phyloP scores from a whole-genome alignment of 345 rosid species.

The Lenwebbia sp. region DNA sequence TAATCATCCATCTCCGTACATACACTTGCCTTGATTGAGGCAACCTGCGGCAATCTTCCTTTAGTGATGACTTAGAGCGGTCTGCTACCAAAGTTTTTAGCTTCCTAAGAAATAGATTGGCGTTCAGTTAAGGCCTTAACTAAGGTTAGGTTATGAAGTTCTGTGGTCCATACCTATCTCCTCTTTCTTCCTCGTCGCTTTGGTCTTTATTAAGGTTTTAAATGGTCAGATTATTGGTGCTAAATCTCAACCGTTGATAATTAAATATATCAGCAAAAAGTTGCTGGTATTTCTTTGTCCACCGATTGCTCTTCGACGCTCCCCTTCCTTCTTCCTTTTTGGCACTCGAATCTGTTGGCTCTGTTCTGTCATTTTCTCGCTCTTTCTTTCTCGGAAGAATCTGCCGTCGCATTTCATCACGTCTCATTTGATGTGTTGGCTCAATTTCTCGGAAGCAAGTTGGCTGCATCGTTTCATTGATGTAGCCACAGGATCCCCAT shows the following conservation, averaged over 20 bases:
- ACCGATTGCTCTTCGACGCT: too few relatives aligned
- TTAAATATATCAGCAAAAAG: background rate
- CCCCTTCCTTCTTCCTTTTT: too few relatives aligned
- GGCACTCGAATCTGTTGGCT: too few relatives aligned
- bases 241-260: background rate
- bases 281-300: background rate
- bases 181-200: background rate
- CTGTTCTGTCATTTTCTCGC: too few relatives aligned
- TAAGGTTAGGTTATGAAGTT: background rate
- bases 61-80: background rate
- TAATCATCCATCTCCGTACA: background rate
- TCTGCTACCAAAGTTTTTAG: background rate
- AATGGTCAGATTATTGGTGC: fast-evolving
- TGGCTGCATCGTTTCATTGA: too few relatives aligned
- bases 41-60: background rate
- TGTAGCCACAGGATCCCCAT: too few relatives aligned
- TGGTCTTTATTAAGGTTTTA: background rate
- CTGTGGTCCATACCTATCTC: background rate
- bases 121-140: background rate
- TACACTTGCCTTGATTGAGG: background rate
- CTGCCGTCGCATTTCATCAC: too few relatives aligned
- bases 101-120: background rate
- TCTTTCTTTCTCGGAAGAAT: too few relatives aligned
- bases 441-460: too few relatives aligned
- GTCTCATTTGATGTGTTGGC: too few relatives aligned